phyloP scores from a whole-genome alignment of 1,139 yeast species.

The Zygotorulaspora mrakii region DNA sequence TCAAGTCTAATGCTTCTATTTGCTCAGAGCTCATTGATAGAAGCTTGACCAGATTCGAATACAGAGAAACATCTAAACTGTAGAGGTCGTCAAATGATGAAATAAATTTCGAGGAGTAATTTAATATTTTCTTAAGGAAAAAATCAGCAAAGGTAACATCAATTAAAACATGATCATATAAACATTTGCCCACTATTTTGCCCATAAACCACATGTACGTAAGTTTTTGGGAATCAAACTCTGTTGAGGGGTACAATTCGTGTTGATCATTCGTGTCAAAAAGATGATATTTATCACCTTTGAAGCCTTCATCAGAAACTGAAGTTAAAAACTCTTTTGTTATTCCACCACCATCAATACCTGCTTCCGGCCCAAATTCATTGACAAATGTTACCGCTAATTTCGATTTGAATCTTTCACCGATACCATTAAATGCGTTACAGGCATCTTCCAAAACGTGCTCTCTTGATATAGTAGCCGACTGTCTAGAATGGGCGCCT shows the following conservation, averaged over 20 bases:
- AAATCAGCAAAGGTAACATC: constrained; percentile 86
- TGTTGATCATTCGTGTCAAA: constrained; percentile 56
- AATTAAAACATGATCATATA: constrained; percentile 78
- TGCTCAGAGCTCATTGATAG: constrained; percentile 55
- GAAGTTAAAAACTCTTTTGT: constrained; percentile 86
- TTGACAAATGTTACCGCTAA: constrained; percentile 66
- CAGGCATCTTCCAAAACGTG: constrained; percentile 71
- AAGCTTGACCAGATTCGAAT: constrained; percentile 60
- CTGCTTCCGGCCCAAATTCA: constrained; percentile 71
- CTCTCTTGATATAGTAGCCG: constrained; percentile 65
- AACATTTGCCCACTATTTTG: constrained; percentile 78
- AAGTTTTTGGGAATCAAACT: constrained; percentile 35
- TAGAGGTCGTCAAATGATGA: constrained; percentile 74
- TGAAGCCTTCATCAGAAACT: constrained; percentile 67
- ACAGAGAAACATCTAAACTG: constrained; percentile 65
- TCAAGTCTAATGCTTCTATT: constrained; percentile 55
- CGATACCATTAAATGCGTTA: constrained; percentile 47
- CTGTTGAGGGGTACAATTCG: constrained; percentile 57
- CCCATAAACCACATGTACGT: constrained; percentile 64
- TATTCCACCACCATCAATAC: constrained; percentile 96
- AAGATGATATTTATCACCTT: constrained; percentile 41
- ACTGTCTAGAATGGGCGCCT: constrained; percentile 27
- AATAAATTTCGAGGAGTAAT: constrained; percentile 32
- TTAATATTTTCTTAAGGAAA: constrained; percentile 64
- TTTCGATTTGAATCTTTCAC: constrained; percentile 52